These are phyloP conservation scores for Chytridiales sp. DNA, from an alignment of 371 early-diverging fungal species.

Conservation along the genomic window DNA sequence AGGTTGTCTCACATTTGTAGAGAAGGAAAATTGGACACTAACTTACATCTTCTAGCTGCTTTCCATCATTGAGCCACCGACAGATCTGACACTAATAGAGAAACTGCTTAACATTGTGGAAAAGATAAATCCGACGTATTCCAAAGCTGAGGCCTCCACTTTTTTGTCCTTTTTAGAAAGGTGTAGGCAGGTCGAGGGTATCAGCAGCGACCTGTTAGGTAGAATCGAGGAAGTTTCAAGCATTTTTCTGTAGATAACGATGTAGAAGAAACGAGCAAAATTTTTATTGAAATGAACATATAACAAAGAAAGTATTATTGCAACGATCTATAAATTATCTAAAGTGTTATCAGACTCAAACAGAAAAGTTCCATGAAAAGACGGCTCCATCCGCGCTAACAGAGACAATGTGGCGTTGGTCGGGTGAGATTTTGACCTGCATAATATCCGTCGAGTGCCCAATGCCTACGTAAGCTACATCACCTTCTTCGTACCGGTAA, in stretches of 20 bases:
- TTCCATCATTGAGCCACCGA: conserved; percentile 4
- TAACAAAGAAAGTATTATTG: neutral
- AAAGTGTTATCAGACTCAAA: neutral
- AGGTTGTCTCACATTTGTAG: conserved; percentile 7
- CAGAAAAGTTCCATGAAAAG: conserved; percentile 43
- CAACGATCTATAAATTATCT: neutral
- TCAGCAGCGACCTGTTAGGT: neutral
- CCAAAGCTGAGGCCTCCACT: no score
- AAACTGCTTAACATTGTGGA: neutral
- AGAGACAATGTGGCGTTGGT: conserved; percentile 46
- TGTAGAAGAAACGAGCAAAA: neutral
- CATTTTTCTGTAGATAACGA: neutral
- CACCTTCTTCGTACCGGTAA: conserved; percentile 59
- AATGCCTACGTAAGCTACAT: conserved; percentile 49
- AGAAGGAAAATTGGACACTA: neutral
- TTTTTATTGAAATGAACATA: no score
- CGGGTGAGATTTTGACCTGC: conserved; percentile 50
- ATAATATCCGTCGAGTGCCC: conserved; percentile 58
- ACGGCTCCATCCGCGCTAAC: conserved; percentile 54
- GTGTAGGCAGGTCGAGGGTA: neutral
- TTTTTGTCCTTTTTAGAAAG: no score
- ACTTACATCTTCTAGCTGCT: neutral
- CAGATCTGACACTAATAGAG: conserved; percentile 1
- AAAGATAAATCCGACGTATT: no score
- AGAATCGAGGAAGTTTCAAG: neutral